A percentile compares a stretch with the other conserved stretches of the same genome.
Conservation (phyloP, 148 eudicot species). For the Arctostaphylos glauca region DNA sequence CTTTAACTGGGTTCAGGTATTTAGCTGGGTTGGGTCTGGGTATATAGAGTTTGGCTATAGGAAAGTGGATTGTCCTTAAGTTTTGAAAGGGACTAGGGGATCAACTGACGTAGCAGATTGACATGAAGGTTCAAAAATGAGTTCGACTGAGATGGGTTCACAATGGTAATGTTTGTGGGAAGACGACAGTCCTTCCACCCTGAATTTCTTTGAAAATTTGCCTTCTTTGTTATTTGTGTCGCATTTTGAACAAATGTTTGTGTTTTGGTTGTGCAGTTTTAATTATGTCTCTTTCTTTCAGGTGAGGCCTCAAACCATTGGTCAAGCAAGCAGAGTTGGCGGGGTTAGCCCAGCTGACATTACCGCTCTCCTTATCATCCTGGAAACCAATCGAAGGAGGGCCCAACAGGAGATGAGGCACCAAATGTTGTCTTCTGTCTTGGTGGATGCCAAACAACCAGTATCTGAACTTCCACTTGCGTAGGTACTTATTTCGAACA, state of each 20-base stretch:
- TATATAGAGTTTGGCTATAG: not conserved
- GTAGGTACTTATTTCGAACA: slow-evolving; percentile 27
- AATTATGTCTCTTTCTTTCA: slow-evolving; percentile 20
- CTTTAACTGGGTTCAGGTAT: not conserved
- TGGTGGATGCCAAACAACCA: slow-evolving; percentile 42
- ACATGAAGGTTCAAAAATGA: not conserved
- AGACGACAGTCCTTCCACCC: too few relatives aligned
- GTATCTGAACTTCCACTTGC: slow-evolving; percentile 32
- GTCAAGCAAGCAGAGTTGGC: slow-evolving; percentile 96
- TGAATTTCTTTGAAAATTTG: not conserved
- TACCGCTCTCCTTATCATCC: slow-evolving; percentile 78
- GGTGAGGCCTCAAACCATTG: slow-evolving; percentile 95
- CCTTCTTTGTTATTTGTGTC: not conserved
- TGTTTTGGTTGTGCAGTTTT: not conserved
- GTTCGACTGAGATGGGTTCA: too few relatives aligned
- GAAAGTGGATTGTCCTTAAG: not conserved
- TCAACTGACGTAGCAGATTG: not conserved
- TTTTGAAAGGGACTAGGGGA: not conserved
- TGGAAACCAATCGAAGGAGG: slow-evolving; percentile 73
- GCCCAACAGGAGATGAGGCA: slow-evolving; percentile 51
- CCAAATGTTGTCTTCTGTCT: slow-evolving; percentile 35
- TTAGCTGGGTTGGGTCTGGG: not conserved
- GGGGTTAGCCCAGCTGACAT: slow-evolving; percentile 98
- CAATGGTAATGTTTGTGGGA: too few relatives aligned
- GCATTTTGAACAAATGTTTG: not conserved